Percentiles rank a stretch among this genome's conserved stretches.
phyloP scores from a whole-genome alignment of 768 basidiomycete species.

The Lactarius pseudohatsudake region DNA sequence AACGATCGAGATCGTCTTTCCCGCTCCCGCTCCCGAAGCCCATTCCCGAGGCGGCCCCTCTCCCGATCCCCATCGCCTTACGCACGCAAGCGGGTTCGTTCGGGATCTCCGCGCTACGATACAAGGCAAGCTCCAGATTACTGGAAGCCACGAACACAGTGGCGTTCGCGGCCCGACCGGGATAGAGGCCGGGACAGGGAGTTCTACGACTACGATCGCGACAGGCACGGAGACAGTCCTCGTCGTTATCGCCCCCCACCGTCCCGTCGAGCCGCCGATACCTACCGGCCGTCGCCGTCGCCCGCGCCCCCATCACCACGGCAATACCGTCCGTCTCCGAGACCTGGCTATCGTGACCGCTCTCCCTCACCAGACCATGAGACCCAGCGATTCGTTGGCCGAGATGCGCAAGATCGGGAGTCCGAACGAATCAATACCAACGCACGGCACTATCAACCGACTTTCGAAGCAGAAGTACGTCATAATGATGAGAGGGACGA shows the following conservation, averaged over 20 bases:
- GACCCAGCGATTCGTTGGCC: neutral
- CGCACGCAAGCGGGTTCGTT: slow-evolving; percentile 16
- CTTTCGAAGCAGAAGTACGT: neutral
- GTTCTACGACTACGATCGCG: slow-evolving; percentile 1
- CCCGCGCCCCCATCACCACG: slow-evolving; percentile 14
- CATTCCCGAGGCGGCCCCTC: neutral
- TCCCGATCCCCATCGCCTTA: slow-evolving; percentile 21
- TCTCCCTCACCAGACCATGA: neutral
- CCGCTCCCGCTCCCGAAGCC: slow-evolving; percentile 12
- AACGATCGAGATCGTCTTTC: slow-evolving; percentile 8
- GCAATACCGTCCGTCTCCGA: neutral
- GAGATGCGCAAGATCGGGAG: neutral
- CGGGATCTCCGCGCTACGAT: slow-evolving; percentile 10
- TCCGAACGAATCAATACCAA: neutral
- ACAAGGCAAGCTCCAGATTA: neutral
- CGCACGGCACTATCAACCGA: neutral
- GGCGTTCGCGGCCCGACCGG: neutral
- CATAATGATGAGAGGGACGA: neutral
- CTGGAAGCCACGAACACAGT: slow-evolving; percentile 1
- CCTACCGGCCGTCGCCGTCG: neutral
- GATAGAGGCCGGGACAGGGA: slow-evolving; percentile 1
- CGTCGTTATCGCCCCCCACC: neutral
- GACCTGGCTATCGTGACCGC: slow-evolving; percentile 2
- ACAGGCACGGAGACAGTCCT: slow-evolving; percentile 3
- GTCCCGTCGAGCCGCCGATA: neutral